Percentiles rank a stretch among this genome's conserved stretches.
Conservation (phyloP, 768 basidiomycete genomes). For the Phaeolepiota aurea region DNA sequence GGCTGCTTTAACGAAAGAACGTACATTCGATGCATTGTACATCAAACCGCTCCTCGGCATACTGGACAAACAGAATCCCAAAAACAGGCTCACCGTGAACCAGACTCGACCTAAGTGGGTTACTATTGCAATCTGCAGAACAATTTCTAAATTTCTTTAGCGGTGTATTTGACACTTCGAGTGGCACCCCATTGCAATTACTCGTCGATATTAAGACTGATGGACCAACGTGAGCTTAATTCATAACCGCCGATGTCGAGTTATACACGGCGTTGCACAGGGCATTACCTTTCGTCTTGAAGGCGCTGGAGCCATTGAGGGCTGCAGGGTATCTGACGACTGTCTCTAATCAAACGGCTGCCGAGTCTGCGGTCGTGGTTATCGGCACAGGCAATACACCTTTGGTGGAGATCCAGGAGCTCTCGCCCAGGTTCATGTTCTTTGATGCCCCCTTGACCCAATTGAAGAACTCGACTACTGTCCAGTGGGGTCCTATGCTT, state of each 20-base stretch:
- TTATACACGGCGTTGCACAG: constrained; percentile 11
- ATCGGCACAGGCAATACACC: constrained; percentile 47
- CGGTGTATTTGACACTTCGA: constrained; percentile 41
- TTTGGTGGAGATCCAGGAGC: constrained; percentile 32
- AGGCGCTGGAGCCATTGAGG: constrained; percentile 37
- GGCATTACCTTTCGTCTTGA: constrained; percentile 33
- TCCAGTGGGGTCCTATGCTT: constrained; percentile 30
- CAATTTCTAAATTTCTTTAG: constrained; percentile 15
- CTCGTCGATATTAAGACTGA: constrained; percentile 46
- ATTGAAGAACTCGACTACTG: constrained; percentile 22
- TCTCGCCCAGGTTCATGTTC: constrained; percentile 39
- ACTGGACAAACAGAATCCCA: constrained; percentile 32
- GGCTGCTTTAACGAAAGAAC: constrained; percentile 29
- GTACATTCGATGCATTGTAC: constrained; percentile 41
- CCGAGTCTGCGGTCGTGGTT: constrained; percentile 27
- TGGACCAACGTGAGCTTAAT: constrained; percentile 27
- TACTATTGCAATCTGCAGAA: background rate
- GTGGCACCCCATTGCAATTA: constrained; percentile 33
- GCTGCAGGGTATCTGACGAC: constrained; percentile 37
- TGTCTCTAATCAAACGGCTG: constrained; percentile 30
- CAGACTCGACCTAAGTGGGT: constrained; percentile 32
- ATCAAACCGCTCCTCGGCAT: constrained; percentile 36
- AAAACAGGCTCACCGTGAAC: constrained; percentile 29
- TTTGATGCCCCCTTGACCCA: constrained; percentile 43
- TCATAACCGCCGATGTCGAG: background rate